phyloP scores from a whole-genome alignment of 805 yeast species.

The Hanseniaspora valbyensis region DNA sequence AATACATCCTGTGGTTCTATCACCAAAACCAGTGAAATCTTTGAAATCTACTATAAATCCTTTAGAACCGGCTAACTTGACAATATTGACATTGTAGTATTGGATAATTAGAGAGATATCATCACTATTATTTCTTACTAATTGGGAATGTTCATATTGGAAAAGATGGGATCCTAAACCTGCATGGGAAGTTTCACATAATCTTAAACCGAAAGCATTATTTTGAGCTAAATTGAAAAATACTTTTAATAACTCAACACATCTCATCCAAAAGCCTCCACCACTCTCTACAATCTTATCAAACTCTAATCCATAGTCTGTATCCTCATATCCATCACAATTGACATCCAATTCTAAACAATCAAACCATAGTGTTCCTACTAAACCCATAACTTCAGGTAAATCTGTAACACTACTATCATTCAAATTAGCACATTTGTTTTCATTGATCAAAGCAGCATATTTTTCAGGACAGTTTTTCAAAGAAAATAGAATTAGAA shows the following conservation, averaged over 20 bases:
- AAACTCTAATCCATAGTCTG: constrained; percentile 49
- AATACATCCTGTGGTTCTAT: constrained; percentile 27
- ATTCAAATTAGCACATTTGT: constrained; percentile 41
- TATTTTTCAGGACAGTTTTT: constrained; percentile 16
- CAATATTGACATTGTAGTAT: constrained; percentile 24
- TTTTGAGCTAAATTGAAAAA: constrained; percentile 25
- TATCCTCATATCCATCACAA: constrained; percentile 23
- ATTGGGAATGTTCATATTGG: constrained; percentile 9
- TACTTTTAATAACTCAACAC: constrained; percentile 25
- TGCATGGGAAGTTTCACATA: constrained; percentile 11
- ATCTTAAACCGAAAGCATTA: constrained; percentile 14
- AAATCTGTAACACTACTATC: constrained; percentile 23
- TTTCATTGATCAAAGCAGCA: constrained; percentile 39
- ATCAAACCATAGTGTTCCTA: constrained; percentile 80
- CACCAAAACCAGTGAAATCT: constrained; percentile 29
- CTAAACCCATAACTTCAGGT: constrained; percentile 72
- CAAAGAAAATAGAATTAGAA: constrained; percentile 35
- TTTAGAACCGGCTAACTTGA: constrained; percentile 28
- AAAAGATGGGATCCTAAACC: constrained; percentile 14
- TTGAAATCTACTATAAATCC: constrained; percentile 23
- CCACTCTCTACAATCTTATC: constrained; percentile 31
- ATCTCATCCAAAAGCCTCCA: constrained; percentile 28
- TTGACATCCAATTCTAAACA: constrained; percentile 18
- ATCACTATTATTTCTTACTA: constrained; percentile 13
- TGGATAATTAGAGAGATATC: constrained; percentile 19